Base-by-base conservation (phyloP, 2,329 filamentous ascomycete genomes). In the Penicillium oxalicum region DNA sequence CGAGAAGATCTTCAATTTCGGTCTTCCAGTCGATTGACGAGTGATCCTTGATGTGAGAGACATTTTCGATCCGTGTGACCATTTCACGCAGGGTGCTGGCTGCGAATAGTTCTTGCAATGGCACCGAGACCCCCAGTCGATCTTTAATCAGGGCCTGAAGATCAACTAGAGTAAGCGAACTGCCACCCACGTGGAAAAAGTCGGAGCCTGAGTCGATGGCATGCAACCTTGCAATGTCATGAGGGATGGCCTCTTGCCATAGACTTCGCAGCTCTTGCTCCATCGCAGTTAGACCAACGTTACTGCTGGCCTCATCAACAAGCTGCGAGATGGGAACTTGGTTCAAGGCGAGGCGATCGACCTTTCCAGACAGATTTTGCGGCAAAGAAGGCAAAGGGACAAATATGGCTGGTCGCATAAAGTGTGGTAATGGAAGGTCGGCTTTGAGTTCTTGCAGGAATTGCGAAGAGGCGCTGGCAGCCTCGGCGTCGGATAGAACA, bases 331-430 rank as follows among this genome's bases (percentile, higher is more conserved):
- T 54, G 1, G 49, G 27, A 24, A 57, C 27, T 6, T 37, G 37
- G 9, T 32, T 27, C 9, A 59, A 33, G 8, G 47, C 48, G 1
- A 25, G 34, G 11, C 66, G 53, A 43, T 69, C 63, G 1, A 62
- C 49, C 48, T 70, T 71, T 3, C 53, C 57, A 26, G 62, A 60
- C 1, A 46, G 47, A 9, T 42, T 69, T 2, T 63, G 45, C 2
- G 68, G 68, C 5, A 71, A 26, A 1, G 12, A 36, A 1, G 57
- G 44, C 1, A 67, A 11, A 0, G 59, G 48, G n/a, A 70, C 53
- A 0, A 63, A 51, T 5, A 60, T 47, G 13, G 61, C 59, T 0
- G 70, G 69, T 32, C 54, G 42, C 71, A 73, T 72, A 49, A 70
- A 69, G 28, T 48, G 55, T 5, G 70, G 69, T 4, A 71, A 18